A percentile compares a stretch with the other conserved stretches of the same genome.
Conservation (phyloP, 768 basidiomycete species). For the Pholiota microspora region DNA sequence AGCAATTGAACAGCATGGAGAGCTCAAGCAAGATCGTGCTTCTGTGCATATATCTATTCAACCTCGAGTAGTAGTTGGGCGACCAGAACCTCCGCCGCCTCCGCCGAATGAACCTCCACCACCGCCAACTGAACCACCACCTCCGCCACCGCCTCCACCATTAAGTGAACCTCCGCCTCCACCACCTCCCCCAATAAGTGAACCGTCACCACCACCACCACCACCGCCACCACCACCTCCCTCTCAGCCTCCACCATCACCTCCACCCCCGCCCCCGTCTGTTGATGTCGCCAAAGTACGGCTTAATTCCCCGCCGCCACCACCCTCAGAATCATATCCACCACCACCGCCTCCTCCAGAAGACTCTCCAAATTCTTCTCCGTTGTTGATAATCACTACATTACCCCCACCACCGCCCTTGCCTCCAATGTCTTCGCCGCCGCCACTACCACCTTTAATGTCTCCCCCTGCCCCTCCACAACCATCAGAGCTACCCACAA, state of each 20-base stretch:
- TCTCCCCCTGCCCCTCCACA: constrained; percentile 13
- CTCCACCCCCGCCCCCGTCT: constrained; percentile 31
- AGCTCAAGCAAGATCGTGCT: constrained; percentile 25
- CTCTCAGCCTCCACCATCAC: constrained; percentile 26
- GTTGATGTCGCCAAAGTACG: constrained; percentile 26
- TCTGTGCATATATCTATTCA: constrained; percentile 28
- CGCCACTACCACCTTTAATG: constrained; percentile 12
- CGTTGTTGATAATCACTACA: too few species aligned
- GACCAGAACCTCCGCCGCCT: constrained; percentile 11
- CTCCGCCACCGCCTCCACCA: constrained; percentile 27
- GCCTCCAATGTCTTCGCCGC: constrained; percentile 19
- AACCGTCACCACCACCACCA: constrained; percentile 25
- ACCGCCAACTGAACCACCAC: constrained; percentile 26
- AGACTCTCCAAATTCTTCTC: constrained; percentile 27
- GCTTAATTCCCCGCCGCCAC: constrained; percentile 27
- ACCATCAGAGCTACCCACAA: constrained; percentile 19
- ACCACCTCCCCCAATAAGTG: constrained; percentile 25
- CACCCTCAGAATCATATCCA: constrained; percentile 34
- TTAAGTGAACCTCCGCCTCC: constrained; percentile 25
- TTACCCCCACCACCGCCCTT: constrained; percentile 28
- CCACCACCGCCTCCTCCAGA: constrained; percentile 26
- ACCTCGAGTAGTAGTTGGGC: constrained; percentile 18
- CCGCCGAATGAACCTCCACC: constrained; percentile 24
- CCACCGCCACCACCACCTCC: constrained; percentile 30
- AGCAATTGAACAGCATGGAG: constrained; percentile 16